Base-by-base conservation (phyloP, 1,284 basidiomycete genomes). In the Vanrija humicola region DNA sequence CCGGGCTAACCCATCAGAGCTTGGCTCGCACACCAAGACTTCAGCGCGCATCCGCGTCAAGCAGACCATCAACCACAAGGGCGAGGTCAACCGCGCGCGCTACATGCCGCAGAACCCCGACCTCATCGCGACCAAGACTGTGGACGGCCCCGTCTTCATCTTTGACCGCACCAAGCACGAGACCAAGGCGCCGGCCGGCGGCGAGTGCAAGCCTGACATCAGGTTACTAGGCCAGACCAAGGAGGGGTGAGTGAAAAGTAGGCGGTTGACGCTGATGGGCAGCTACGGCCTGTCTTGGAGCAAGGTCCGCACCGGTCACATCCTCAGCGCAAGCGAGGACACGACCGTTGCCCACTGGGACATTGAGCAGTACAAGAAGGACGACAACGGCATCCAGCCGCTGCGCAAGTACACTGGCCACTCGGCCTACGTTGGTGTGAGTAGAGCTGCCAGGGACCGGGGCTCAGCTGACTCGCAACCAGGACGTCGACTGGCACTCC, bases 101-200 rank as follows among this genome's bases (percentile, higher is more conserved):
- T 99, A 98, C 76, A 98, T 97, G 90, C 96, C 96, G 15, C 95
- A 98, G 77, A 98, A 98, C 71, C 89, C 91, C 6, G 91, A 98
- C 76, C 77, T 99, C 63, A 90, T 99, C 62, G 96, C 96, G 2
- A 98, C 95, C 9, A 95, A 98, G 65, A 82, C 92, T 10, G 84
- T 95, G 8, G 85, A 83, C 6, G 96, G 96, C 15, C 90, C 95
- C 63, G 91, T 97, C 10, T 82, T 89, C 62, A 79, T 99, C 38
- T 99, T 98, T 77, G 96, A 99, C 78, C 81, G 96, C 55, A 98
- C 96, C 46, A 98, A 97, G 77, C 95, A 98, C 76, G 86, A 91
- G 61, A 92, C 87, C 67, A 89, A 94, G 68, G 94, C 95, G 1
- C 89, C 90, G 66, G 82, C 85, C 29, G 85, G 84, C 46, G 89